Evolutionary conservation across 2,329 filamentous ascomycete species (phyloP).

Genomic region (Talaromyces islandicus): DNA sequence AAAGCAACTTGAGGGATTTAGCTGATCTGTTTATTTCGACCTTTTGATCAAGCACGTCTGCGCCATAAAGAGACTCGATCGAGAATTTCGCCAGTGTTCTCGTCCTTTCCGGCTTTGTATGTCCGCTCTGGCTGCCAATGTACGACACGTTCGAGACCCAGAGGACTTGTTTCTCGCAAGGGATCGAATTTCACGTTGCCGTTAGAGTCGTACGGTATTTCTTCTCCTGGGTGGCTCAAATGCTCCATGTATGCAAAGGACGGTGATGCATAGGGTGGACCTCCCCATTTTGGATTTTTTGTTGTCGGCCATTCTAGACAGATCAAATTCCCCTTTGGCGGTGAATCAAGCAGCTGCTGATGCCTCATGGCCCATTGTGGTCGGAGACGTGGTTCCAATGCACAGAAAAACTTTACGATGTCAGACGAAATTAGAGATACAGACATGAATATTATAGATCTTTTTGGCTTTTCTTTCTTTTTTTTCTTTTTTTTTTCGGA

Average conservation of each 20-base stretch:
- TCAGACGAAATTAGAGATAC: neutral
- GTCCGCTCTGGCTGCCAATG: conserved; percentile 54
- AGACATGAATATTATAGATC: neutral
- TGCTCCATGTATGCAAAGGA: conserved; percentile 67
- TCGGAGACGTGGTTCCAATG: conserved; percentile 50
- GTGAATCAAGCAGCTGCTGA: conserved; percentile 47
- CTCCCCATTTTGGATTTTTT: conserved; percentile 59
- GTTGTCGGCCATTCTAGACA: conserved; percentile 73
- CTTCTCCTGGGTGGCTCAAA: conserved; percentile 62
- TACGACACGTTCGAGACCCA: conserved; percentile 41
- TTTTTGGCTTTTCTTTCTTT: no score
- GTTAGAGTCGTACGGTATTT: conserved; percentile 55
- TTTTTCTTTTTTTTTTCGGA: no score
- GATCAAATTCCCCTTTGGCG: conserved; percentile 45
- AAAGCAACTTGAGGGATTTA: conserved; percentile 12
- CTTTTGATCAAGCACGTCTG: conserved; percentile 17
- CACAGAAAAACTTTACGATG: conserved; percentile 52
- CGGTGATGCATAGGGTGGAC: conserved; percentile 68
- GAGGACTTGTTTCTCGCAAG: conserved; percentile 35
- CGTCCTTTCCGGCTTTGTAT: conserved; percentile 48
- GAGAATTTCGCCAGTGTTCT: conserved; percentile 30
- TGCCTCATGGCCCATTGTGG: conserved; percentile 54
- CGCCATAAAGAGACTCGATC: conserved; percentile 42
- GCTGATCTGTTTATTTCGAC: neutral
- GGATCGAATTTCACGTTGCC: conserved; percentile 46